These are phyloP conservation scores for Xylaria telfairii DNA, from an alignment of 495 filamentous ascomycete genomes.

Conservation along the genomic window DNA sequence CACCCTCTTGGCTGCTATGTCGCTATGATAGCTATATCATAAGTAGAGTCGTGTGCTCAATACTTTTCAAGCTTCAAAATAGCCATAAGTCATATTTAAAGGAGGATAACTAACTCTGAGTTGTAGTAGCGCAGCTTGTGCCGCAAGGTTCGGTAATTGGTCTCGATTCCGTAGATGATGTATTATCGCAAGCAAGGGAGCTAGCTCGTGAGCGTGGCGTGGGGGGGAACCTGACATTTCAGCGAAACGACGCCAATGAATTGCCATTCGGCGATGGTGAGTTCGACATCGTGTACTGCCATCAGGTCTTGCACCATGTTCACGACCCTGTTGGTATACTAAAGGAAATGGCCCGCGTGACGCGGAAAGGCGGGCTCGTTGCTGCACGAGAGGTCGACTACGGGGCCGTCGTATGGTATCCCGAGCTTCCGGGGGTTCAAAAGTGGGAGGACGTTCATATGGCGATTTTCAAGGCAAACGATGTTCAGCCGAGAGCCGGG, in stretches of 20 bases:
- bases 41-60: not conserved
- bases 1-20: not conserved
- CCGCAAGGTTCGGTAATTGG: slow-evolving; percentile 54
- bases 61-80: not conserved
- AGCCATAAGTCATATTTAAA: not conserved
- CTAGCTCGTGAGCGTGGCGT: slow-evolving; percentile 48
- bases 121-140: slow-evolving; percentile 44
- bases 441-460: slow-evolving; percentile 51
- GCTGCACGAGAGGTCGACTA: slow-evolving; percentile 59
- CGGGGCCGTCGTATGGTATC: slow-evolving; percentile 51
- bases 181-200: slow-evolving; percentile 41
- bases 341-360: slow-evolving; percentile 56
- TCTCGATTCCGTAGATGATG: slow-evolving; percentile 38
- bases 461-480: slow-evolving; percentile 46
- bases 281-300: slow-evolving; percentile 60
- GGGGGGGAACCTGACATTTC: slow-evolving; percentile 56
- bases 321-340: slow-evolving; percentile 49
- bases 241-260: slow-evolving; percentile 52
- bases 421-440: slow-evolving; percentile 47
- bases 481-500: slow-evolving; percentile 58
- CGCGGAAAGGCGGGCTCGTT: slow-evolving; percentile 57
- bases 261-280: slow-evolving; percentile 50
- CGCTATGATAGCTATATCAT: not conserved
- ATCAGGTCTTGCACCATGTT: slow-evolving; percentile 60
- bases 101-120: not conserved